Conservation (phyloP, 2,329 filamentous ascomycete species). For the Aspergillus sp. region DNA sequence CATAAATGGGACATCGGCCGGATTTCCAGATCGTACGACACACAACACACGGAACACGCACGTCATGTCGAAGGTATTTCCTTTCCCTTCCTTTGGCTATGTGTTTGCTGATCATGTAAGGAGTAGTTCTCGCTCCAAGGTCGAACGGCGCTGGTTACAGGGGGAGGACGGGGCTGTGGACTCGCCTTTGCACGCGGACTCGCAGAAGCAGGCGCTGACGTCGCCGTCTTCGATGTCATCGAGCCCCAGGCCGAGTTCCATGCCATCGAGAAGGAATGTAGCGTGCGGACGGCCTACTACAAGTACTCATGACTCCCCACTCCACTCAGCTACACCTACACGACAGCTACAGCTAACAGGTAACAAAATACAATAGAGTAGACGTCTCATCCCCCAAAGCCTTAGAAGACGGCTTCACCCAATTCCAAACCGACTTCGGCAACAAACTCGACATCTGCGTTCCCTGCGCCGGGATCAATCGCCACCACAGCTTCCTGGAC, state of each 20-base stretch:
- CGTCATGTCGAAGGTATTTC: conserved; percentile 20
- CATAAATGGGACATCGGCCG: conserved; percentile 2
- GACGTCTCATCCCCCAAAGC: conserved; percentile 40
- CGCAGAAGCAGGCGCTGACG: conserved; percentile 47
- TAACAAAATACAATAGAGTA: conserved; percentile 24
- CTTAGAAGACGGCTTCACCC: conserved; percentile 31
- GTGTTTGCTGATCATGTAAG: neutral
- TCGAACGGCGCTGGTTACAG: conserved; percentile 48
- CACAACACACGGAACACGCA: too few relatives aligned
- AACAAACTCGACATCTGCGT: conserved; percentile 46
- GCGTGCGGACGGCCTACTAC: conserved; percentile 46
- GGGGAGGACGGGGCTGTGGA: conserved; percentile 49
- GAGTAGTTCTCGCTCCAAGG: conserved; percentile 51
- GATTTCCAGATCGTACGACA: neutral
- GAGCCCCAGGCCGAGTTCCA: conserved; percentile 40
- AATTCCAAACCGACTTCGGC: conserved; percentile 36
- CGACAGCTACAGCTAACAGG: too few relatives aligned
- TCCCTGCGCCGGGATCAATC: conserved; percentile 48
- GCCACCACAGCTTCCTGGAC: conserved; percentile 46
- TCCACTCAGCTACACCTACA: too few relatives aligned
- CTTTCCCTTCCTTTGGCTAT: too few relatives aligned
- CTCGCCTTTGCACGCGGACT: conserved; percentile 47
- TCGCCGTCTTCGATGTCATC: conserved; percentile 50
- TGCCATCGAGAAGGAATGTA: conserved; percentile 41
- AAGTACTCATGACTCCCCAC: conserved; percentile 14